A percentile compares a stretch with the other conserved stretches of the same genome.
Evolutionary conservation across 148 eudicot species (phyloP).

Genomic region (Chenopodium quinoa): DNA sequence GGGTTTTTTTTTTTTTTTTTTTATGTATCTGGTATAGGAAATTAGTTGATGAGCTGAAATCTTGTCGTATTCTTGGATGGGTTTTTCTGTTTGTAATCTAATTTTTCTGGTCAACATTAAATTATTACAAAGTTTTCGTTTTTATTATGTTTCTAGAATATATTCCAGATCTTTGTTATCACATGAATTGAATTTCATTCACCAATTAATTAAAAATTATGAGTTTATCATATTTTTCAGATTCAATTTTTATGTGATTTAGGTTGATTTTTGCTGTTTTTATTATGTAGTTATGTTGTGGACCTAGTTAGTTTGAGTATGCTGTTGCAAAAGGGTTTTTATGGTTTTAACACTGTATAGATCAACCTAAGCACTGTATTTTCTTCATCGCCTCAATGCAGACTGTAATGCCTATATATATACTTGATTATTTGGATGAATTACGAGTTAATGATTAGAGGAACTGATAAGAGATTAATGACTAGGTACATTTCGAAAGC

Average conservation of each 20-base stretch:
- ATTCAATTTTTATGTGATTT: neutral
- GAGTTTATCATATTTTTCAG: no score
- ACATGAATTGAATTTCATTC: neutral
- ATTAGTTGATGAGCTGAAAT: no score
- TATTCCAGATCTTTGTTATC: neutral
- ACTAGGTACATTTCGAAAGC: constrained; percentile 36
- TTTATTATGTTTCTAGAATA: no score
- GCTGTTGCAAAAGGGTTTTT: neutral
- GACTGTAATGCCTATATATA: neutral
- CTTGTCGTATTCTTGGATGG: neutral
- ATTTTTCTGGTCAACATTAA: no score
- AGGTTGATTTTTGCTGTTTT: no score
- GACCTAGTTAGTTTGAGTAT: neutral
- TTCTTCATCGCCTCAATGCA: neutral
- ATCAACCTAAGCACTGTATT: no score
- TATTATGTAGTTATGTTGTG: neutral
- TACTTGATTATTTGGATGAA: neutral
- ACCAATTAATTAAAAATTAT: neutral
- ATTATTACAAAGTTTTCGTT: no score
- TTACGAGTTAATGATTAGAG: constrained; percentile 1
- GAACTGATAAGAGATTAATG: constrained; percentile 23
- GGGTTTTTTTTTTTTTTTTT: no score
- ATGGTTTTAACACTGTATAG: neutral
- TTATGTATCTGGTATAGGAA: neutral
- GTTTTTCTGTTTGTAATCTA: neutral